Evolutionary conservation across 2,329 filamentous ascomycete genomes (phyloP).

Genomic region (Monascus ruber): DNA sequence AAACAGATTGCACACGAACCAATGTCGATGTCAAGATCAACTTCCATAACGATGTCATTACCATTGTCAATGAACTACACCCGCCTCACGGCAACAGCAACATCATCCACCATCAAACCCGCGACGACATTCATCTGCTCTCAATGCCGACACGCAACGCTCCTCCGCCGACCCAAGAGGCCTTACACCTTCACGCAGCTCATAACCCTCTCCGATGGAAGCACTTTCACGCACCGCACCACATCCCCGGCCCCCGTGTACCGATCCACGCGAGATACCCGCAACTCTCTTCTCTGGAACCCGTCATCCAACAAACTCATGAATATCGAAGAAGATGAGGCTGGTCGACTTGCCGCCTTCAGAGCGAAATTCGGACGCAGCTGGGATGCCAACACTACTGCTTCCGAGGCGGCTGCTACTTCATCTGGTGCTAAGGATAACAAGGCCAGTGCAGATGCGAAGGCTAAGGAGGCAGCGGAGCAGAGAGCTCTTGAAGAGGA

Average conservation of each 20-base stretch:
- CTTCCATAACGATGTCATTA: not conserved
- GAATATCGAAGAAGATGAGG: constrained; percentile 91
- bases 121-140: constrained; percentile 33
- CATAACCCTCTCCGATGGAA: constrained; percentile 82
- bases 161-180: constrained; percentile 75
- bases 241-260: constrained; percentile 46
- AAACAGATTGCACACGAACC: too few relatives aligned
- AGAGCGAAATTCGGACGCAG: constrained; percentile 69
- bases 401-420: constrained; percentile 18
- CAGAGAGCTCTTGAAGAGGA: constrained; percentile 22
- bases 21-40: too few relatives aligned
- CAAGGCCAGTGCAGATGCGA: not conserved
- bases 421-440: constrained; percentile 5
- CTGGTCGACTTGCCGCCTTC: constrained; percentile 78
- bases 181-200: constrained; percentile 98
- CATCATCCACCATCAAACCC: constrained; percentile 10
- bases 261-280: constrained; percentile 64
- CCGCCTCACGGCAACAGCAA: constrained; percentile 24
- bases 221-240: constrained; percentile 51
- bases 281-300: constrained; percentile 87
- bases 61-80: constrained; percentile 26
- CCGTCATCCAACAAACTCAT: constrained; percentile 66
- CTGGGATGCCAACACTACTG: constrained; percentile 53
- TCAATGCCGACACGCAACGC: constrained; percentile 70
- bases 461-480: constrained; percentile 6